These are phyloP conservation scores for Nannizziopsis barbatae DNA, from an alignment of 2,329 filamentous ascomycete species.

Conservation along the genomic window DNA sequence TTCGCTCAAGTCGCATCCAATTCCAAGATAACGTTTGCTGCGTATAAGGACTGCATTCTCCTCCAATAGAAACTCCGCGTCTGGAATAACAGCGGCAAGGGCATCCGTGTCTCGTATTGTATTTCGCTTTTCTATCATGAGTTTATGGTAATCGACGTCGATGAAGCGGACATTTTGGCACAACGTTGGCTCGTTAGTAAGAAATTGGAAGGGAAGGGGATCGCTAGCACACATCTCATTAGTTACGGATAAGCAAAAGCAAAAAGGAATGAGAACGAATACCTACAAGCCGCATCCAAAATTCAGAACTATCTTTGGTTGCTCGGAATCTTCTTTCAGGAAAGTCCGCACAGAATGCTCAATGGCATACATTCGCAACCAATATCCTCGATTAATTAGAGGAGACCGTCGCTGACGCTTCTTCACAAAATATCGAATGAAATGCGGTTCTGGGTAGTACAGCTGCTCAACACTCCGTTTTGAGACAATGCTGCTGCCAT, in stretches of 20 bases:
- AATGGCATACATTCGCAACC: constrained; percentile 72
- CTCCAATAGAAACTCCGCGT: constrained; percentile 28
- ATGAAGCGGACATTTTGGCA: constrained; percentile 57
- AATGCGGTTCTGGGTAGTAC: constrained; percentile 72
- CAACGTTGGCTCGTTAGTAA: constrained; percentile 51
- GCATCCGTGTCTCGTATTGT: constrained; percentile 54
- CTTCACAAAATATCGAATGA: constrained; percentile 76
- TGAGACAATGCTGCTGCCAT: constrained; percentile 83
- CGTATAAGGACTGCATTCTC: constrained; percentile 42
- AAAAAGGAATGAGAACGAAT: constrained; percentile 10
- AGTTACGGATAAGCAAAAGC: constrained; percentile 5
- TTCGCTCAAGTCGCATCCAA: constrained; percentile 71
- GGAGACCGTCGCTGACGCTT: constrained; percentile 76
- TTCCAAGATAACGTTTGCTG: constrained; percentile 61
- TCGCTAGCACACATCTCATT: constrained; percentile 47
- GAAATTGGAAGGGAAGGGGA: constrained; percentile 73
- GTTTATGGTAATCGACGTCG: constrained; percentile 73
- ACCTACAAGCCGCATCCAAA: constrained; percentile 82
- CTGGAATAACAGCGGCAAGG: constrained; percentile 44
- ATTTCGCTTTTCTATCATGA: constrained; percentile 62
- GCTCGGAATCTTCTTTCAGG: constrained; percentile 46
- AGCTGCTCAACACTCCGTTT: constrained; percentile 86
- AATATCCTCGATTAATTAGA: constrained; percentile 81
- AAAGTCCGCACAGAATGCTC: constrained; percentile 66
- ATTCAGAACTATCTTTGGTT: constrained; percentile 65